Evolutionary conservation across 2,329 filamentous ascomycete species (phyloP), one percentile per base, ranked within the genome.

Genomic region (Fonsecaea erecta): DNA sequence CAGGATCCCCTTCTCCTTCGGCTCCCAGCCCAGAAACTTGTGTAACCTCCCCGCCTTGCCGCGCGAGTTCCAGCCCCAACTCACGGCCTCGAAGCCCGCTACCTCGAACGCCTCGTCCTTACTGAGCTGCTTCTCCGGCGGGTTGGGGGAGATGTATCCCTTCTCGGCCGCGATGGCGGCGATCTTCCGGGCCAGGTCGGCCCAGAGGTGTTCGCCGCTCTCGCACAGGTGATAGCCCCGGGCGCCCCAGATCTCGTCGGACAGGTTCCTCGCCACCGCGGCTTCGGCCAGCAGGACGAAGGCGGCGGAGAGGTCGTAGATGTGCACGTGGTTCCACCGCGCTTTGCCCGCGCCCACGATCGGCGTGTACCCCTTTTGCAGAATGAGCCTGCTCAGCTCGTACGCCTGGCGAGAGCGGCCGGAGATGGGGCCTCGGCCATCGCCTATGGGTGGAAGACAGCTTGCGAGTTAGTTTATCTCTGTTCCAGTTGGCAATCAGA

Each of bases 161-260:
- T 84, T 80, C 66, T 84, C 79, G 52, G 79, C 77, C 0, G 85
- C 86, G 70, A 85, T 82, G 53, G 86, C 80, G 0, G 84, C 85
- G 62, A 91, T 80, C 73, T 79, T 79, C 62, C 75, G 75, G 2
- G 85, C 80, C 12, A 89, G 73, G n/a, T 90, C 85, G 6, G 84
- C 82, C 88, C 88, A 92, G 24, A 76, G 76, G 73, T 88, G 85
- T 64, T 84, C 78, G 1, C 86, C 88, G 68, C 83, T 84, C 74
- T 89, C 86, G 11, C 83, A 80, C 68, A 92, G 87, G 76, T 87
- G 91, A 70, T 92, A 92, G 18, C 81, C 80, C 0, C 73, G 66
- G 4, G 81, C 79, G 0, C 77, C 73, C 16, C 75, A 73, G 0
- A 81, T 73, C 26, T 78, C 77, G 67, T 73, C 60, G 63, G 68